Conservation (phyloP, 176 grass and related monocot genomes). For the Saccharum officinarum region DNA sequence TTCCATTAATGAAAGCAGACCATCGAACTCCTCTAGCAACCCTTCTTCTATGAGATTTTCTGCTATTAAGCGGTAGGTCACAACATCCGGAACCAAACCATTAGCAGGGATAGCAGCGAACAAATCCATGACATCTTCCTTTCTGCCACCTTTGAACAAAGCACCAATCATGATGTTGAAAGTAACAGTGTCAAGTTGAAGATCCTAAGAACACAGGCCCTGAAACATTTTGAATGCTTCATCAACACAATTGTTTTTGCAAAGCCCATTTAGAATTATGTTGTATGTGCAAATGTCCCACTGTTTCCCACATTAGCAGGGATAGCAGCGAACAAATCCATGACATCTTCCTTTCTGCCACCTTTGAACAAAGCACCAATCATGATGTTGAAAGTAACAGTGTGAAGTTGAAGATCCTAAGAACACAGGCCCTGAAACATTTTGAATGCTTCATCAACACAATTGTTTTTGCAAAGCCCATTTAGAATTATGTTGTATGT, state of each 20-base stretch:
- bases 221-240: not conserved
- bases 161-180: not conserved
- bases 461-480: not conserved
- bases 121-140: not conserved
- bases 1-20: not conserved
- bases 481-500: not conserved
- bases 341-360: too few relatives aligned
- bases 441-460: not conserved
- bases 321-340: too few relatives aligned
- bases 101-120: not conserved
- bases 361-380: not conserved
- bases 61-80: too few relatives aligned
- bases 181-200: not conserved
- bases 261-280: too few relatives aligned
- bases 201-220: not conserved
- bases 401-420: not conserved
- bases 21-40: not conserved
- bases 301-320: too few relatives aligned
- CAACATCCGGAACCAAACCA: not conserved
- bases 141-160: not conserved
- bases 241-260: not conserved
- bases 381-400: not conserved
- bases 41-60: too few relatives aligned
- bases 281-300: too few relatives aligned
- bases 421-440: not conserved